Conservation (phyloP, 2,329 filamentous ascomycete species). For the Trichoderma polysporum region DNA sequence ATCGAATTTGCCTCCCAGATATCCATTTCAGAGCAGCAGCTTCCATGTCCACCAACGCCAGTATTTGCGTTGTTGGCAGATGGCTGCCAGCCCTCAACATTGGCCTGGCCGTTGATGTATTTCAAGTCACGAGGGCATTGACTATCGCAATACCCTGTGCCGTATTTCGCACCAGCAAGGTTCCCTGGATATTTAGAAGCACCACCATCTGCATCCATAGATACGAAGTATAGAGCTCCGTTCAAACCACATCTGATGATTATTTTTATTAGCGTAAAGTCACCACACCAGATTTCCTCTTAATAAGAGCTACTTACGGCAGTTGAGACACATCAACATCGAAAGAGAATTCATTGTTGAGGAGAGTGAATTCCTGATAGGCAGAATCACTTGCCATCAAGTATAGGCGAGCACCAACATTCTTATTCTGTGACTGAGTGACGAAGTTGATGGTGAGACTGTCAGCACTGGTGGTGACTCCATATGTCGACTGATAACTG, state of each 20-base stretch:
- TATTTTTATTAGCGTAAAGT: slow-evolving; percentile 23
- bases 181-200: slow-evolving; percentile 49
- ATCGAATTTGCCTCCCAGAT: slow-evolving; percentile 66
- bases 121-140: slow-evolving; percentile 57
- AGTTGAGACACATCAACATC: slow-evolving; percentile 64
- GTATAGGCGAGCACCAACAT: slow-evolving; percentile 60
- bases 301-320: background rate
- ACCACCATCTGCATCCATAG: slow-evolving; percentile 61
- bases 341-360: slow-evolving; percentile 69
- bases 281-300: background rate
- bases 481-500: slow-evolving; percentile 52
- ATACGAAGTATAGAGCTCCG: slow-evolving; percentile 66
- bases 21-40: slow-evolving; percentile 65
- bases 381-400: slow-evolving; percentile 60
- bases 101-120: slow-evolving; percentile 57
- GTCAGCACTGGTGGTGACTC: slow-evolving; percentile 52
- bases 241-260: slow-evolving; percentile 68
- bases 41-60: slow-evolving; percentile 52
- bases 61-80: slow-evolving; percentile 55
- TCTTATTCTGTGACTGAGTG: slow-evolving; percentile 48
- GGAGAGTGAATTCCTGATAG: slow-evolving; percentile 65
- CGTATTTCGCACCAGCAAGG: slow-evolving; percentile 57
- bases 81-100: slow-evolving; percentile 51
- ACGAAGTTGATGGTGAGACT: slow-evolving; percentile 58
- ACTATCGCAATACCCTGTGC: slow-evolving; percentile 56